phyloP scores from a whole-genome alignment of 2,329 filamentous ascomycete genomes.

The Aureobasidium melanogenum region DNA sequence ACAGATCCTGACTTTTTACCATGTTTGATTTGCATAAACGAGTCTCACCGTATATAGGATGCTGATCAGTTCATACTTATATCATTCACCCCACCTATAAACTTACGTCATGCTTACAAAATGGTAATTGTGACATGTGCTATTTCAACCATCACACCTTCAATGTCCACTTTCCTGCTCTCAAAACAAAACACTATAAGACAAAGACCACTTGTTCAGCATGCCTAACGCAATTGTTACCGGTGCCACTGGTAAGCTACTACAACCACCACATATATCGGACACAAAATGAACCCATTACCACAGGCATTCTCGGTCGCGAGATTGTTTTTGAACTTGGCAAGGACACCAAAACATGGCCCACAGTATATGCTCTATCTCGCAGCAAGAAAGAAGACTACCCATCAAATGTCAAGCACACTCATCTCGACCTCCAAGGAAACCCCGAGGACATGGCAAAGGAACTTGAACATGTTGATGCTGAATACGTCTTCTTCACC shows the following conservation, averaged over 20 bases:
- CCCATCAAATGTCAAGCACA: constrained; percentile 30
- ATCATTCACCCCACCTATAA: background rate
- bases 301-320: constrained; percentile 32
- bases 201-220: constrained; percentile 13
- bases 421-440: constrained; percentile 29
- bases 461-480: constrained; percentile 27
- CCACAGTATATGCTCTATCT: constrained; percentile 33
- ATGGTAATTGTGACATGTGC: background rate
- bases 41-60: background rate
- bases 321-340: constrained; percentile 32
- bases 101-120: constrained; percentile 7
- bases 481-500: constrained; percentile 36
- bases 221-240: constrained; percentile 27
- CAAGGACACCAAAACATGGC: constrained; percentile 27
- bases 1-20: background rate
- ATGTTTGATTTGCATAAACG: background rate
- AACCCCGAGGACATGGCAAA: constrained; percentile 30
- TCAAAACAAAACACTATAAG: background rate
- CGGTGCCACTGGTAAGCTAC: constrained; percentile 22
- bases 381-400: constrained; percentile 31
- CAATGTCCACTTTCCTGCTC: background rate
- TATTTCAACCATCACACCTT: background rate
- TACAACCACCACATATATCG: background rate
- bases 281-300: no score
- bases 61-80: background rate